Evolutionary conservation across 345 rosid species (phyloP), one percentile per base, ranked within the genome.

Genomic region (Syzygium aromaticum): DNA sequence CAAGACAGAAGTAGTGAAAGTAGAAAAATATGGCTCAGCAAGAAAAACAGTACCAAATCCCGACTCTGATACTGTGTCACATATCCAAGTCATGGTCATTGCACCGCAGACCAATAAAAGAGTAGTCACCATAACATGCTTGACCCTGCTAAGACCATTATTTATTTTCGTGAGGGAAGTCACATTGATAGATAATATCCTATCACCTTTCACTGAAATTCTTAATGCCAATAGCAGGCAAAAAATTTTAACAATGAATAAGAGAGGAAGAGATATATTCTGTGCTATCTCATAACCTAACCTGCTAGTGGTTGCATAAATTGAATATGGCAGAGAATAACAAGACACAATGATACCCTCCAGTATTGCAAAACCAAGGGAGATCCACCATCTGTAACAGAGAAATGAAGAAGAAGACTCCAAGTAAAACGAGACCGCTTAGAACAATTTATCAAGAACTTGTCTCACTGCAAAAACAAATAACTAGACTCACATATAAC

Each of bases 401-500:
- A 59, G 22, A 88, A 86, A 67, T 78, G 33, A 25, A 83, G 77
- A 25, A 83, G 77, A 87, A 10, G 51, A 16, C 49, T 46, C 78
- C 27, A 77, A 13, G 25, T 25, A 49, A 61, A 78, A 46, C 51
- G 46, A 78, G 82, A 63, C 11, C 53, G 8, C 57, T 14, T 59
- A 11, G 23, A 86, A 49, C 87, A 61, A 51, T 16, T 87, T 88
- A 89, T 91, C 90, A 90, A 91, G 91, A 92, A 88, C 90, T 93
- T 73, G 86, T 95, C 94, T 94, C 94, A 92, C 95, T 89, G 94
- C 95, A 91, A 90, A 93, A 96, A 94, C 92, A 91, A 88, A 93
- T 90, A 91, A 93, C 92, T 92, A 95, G 90, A 96, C 99, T 95
- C 94, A 97, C 99, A 97, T 97, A 94, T 96, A 96, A 92, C 98